Percentiles rank a stretch among this genome's conserved stretches.
Evolutionary conservation across 1,284 basidiomycete genomes (phyloP).

Genomic region (Trametes hirsuta): DNA sequence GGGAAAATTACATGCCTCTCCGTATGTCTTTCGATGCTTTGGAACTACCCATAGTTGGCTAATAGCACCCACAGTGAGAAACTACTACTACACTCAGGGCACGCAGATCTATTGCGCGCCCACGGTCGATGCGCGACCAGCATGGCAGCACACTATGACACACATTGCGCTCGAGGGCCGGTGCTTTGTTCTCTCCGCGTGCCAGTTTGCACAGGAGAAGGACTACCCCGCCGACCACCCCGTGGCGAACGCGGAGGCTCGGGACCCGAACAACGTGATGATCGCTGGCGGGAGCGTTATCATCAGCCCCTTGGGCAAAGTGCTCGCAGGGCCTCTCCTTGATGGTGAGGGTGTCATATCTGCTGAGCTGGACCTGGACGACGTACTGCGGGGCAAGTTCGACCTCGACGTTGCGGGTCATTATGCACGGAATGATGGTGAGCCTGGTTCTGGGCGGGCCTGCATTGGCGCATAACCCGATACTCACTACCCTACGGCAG

Average conservation of each 20-base stretch:
- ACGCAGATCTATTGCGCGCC: conserved; percentile 72
- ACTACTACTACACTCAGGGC: conserved; percentile 63
- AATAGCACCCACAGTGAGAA: conserved; percentile 45
- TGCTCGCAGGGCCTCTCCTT: conserved; percentile 70
- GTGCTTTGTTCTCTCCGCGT: conserved; percentile 73
- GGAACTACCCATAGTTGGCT: conserved; percentile 4
- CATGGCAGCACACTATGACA: conserved; percentile 68
- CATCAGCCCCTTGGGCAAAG: conserved; percentile 64
- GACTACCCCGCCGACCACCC: conserved; percentile 64
- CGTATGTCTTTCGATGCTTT: conserved; percentile 37
- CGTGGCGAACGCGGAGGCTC: conserved; percentile 42
- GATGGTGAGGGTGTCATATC: conserved; percentile 65
- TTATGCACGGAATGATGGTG: conserved; percentile 68
- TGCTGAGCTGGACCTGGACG: conserved; percentile 65
- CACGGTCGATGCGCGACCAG: conserved; percentile 68
- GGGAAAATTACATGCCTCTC: conserved; percentile 82
- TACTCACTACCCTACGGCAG: conserved; percentile 4
- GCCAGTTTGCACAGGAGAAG: conserved; percentile 64
- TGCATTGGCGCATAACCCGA: background rate
- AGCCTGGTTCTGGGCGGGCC: conserved; percentile 28
- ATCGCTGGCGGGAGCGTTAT: conserved; percentile 74
- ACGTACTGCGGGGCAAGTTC: conserved; percentile 67
- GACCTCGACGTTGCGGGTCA: conserved; percentile 75
- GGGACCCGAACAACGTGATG: conserved; percentile 58
- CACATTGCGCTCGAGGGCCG: conserved; percentile 80